A percentile compares a stretch with the other conserved stretches of the same genome.
These are phyloP conservation scores for Botryotinia calthae DNA, from an alignment of 2,329 filamentous ascomycete genomes.

Conservation along the genomic window DNA sequence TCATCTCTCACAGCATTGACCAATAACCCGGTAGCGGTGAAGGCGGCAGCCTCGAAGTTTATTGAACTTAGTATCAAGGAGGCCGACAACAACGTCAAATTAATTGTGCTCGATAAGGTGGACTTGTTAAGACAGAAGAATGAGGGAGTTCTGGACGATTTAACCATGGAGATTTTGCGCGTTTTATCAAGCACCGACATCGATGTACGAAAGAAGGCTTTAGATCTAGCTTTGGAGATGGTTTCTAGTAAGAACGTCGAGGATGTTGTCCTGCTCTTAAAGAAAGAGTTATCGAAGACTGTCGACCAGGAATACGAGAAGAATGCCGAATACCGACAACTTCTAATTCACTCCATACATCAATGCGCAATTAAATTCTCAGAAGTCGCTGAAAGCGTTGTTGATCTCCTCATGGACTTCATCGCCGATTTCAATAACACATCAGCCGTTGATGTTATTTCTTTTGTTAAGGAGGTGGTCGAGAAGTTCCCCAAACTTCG, in stretches of 20 bases:
- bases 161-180: conserved; percentile 95
- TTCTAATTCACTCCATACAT: conserved; percentile 96
- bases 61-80: conserved; percentile 97
- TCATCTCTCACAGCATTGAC: conserved; percentile 92
- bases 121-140: conserved; percentile 84
- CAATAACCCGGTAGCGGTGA: conserved; percentile 94
- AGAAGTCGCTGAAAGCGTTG: conserved; percentile 93
- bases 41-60: conserved; percentile 92
- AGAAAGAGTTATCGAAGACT: conserved; percentile 97
- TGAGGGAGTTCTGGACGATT: conserved; percentile 85
- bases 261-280: conserved; percentile 90
- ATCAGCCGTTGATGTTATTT: conserved; percentile 95
- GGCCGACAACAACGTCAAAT: conserved; percentile 97
- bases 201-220: conserved; percentile 88
- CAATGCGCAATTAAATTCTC: conserved; percentile 99
- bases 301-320: conserved; percentile 99
- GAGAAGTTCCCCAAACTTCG: conserved; percentile 94
- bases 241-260: conserved; percentile 98
- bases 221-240: conserved; percentile 92
- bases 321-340: conserved; percentile 89
- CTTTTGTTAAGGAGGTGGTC: conserved; percentile 97
- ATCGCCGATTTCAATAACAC: conserved; percentile 98
- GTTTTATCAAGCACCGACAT: conserved; percentile 94
- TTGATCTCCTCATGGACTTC: conserved; percentile 97
- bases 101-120: conserved; percentile 94